phyloP scores from a whole-genome alignment of 1,284 basidiomycete species.

The Clitocybe nebularis region DNA sequence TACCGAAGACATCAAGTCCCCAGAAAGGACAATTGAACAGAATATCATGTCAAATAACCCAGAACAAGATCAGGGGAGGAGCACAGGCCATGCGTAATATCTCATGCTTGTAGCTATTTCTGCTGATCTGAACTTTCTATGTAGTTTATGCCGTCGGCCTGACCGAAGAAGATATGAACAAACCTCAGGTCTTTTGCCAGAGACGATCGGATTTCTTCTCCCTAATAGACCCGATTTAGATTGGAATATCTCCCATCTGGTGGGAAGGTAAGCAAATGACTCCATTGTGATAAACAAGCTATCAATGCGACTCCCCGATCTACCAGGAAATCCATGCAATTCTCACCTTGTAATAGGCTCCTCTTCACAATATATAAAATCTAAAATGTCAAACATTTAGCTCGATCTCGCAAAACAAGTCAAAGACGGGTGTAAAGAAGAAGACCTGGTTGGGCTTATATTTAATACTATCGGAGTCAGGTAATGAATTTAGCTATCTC shows the following conservation, averaged over 20 bases:
- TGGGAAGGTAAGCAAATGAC: slow-evolving; percentile 87
- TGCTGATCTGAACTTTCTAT: slow-evolving; percentile 3
- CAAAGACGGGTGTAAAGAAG: slow-evolving; percentile 73
- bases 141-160: slow-evolving; percentile 76
- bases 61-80: slow-evolving; percentile 58
- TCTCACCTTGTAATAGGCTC: slow-evolving; percentile 54
- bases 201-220: neutral
- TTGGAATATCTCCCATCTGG: slow-evolving; percentile 83
- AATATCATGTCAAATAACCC: slow-evolving; percentile 19
- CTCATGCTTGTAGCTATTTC: neutral
- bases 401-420: slow-evolving; percentile 73
- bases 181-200: slow-evolving; percentile 57
- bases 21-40: slow-evolving; percentile 60
- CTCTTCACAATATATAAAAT: neutral
- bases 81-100: slow-evolving; percentile 79
- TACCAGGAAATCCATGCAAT: slow-evolving; percentile 76
- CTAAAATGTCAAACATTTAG: slow-evolving; percentile 29
- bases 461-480: slow-evolving; percentile 83
- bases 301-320: too few relatives aligned
- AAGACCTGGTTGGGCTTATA: slow-evolving; percentile 71
- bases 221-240: slow-evolving; percentile 35
- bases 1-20: slow-evolving; percentile 22
- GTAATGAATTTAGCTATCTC: slow-evolving; percentile 28
- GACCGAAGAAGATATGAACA: slow-evolving; percentile 76
- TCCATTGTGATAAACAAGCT: too few relatives aligned